Base-by-base conservation (phyloP, 202 grass and related monocot species). In the Setaria viridis region DNA sequence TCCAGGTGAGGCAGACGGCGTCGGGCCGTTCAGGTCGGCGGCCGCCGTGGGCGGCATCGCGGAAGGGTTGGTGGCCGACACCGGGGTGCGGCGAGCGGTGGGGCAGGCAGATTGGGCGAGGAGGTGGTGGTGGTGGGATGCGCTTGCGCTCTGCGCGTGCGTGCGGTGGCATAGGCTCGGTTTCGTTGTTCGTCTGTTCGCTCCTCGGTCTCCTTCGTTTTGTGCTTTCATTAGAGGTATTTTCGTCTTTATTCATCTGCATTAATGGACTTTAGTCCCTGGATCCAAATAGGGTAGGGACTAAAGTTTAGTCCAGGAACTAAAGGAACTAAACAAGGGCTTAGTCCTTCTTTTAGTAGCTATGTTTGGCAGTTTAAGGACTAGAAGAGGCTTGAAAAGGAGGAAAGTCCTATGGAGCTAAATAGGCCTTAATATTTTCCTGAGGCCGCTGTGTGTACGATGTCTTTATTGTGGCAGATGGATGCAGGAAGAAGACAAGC, bases 1-100 rank as follows among this genome's bases (percentile, higher is more conserved):
- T 94, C 97, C 97, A 99, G 20, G 92, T 99, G 20, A 96, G 71
- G 57, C 97, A 91, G 63, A 96, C 89, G 79, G 91, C 91, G 63
- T 99, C 96, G 90, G 93, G 30, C 96, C 93, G 33, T 99, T 93
- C 3, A 91, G 91, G 58, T 95, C 95, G 21, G 88, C 65, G 32
- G 76, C 34, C 7, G 59, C 57, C 19, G 74, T 82, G 11, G 77
- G 71, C 49, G 64, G 49, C n/a, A 80, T 84, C 47, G 76, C 57
- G 33, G 84, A 78, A 37, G 84, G 86, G 21, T 99, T 93, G 62
- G 90, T 93, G 54, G 87, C 86, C 77, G 93, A 90, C 93, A 99
- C 96, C 51, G 25, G 21, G 69, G 64, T 78, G 30, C 80, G 65
- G 80, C 72, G 45, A 74, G 71, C 72, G 74, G 77, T 48, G 45